Base-by-base conservation (phyloP, 805 yeast species). In the Schwanniomyces occidentalis region DNA sequence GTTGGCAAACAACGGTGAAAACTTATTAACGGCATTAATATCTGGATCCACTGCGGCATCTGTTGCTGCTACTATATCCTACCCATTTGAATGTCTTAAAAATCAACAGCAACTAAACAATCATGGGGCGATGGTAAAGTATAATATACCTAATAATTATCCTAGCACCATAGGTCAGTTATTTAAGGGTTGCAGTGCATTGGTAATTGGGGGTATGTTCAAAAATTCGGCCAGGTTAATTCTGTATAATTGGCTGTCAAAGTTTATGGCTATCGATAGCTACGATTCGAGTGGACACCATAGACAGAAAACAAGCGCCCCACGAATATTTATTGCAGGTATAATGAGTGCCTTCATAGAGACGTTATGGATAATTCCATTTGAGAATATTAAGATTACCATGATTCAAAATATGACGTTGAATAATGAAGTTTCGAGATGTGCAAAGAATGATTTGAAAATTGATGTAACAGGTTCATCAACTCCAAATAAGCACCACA, bases 301-400 rank as follows among this genome's bases (percentile, higher is more conserved):
- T 13, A 62, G 60, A 34, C 76, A 80, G n/a, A 73, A 78, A 43
- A 71, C 87, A 3, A 72, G 82, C 6, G 95, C 95, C 1, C 91
- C 95, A 7, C 71, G 88, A 48, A 73, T 87, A 25, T 85, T 87
- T 6, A 79, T 85, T 39, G 96, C 96, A 3, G 96, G 95, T 7
- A 71, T 73, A 2, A 75, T 87, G 66, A 85, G 95, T 4, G 98
- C 95, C 2, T 70, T 84, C 38, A 63, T 82, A 27, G 98, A 93
- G 57, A 80, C 95, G 2, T 44, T 89, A 21, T 76, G 85, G 72
- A 78, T 91, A 15, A 85, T 93, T 13, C 99, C 98, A 0, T 90
- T 91, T 56, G 99, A 91, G 52, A 85, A 82, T 51, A 70, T 88
- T 45, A 88, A 88, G 53, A 81, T 85, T 2, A 72, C 83, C 6